phyloP scores from a whole-genome alignment of 2,329 filamentous ascomycete genomes.

The Fusarium tuaranense region DNA sequence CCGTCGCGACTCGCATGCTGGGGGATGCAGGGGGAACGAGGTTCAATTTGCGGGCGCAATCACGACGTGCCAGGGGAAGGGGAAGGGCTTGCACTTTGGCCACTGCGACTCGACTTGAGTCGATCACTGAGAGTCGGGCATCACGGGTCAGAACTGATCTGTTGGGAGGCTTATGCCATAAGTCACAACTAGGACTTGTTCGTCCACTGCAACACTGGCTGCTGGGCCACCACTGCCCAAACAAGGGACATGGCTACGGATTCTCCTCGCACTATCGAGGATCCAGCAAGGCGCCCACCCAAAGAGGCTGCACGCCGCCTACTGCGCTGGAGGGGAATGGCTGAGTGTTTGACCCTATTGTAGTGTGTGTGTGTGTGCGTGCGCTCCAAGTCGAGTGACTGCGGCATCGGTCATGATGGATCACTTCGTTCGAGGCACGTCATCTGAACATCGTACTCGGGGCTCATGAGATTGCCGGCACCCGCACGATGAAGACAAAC shows the following conservation, averaged over 20 bases:
- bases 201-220: constrained; percentile 9
- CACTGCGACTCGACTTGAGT: background rate
- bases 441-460: constrained; percentile 5
- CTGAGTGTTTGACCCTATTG: background rate
- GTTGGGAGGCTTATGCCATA: constrained; percentile 8
- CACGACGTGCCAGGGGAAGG: constrained; percentile 21
- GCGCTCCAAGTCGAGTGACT: background rate
- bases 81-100: constrained; percentile 24
- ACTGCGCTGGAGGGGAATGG: background rate
- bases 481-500: constrained; percentile 7
- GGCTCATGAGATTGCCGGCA: constrained; percentile 4
- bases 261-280: constrained; percentile 25
- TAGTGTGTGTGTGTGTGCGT: background rate
- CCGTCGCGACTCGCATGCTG: background rate
- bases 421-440: constrained; percentile 27
- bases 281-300: constrained; percentile 25
- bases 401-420: constrained; percentile 1
- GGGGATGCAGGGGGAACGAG: constrained; percentile 31
- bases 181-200: constrained; percentile 23
- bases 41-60: constrained; percentile 39
- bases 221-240: constrained; percentile 10
- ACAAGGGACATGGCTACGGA: constrained; percentile 3
- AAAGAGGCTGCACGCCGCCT: constrained; percentile 22
- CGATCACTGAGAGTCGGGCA: constrained; percentile 16
- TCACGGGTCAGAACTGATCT: background rate